A percentile compares a stretch with the other conserved stretches of the same genome.
Evolutionary conservation across 2,329 filamentous ascomycete species (phyloP).

Genomic region (Fusarium nisikadoi): DNA sequence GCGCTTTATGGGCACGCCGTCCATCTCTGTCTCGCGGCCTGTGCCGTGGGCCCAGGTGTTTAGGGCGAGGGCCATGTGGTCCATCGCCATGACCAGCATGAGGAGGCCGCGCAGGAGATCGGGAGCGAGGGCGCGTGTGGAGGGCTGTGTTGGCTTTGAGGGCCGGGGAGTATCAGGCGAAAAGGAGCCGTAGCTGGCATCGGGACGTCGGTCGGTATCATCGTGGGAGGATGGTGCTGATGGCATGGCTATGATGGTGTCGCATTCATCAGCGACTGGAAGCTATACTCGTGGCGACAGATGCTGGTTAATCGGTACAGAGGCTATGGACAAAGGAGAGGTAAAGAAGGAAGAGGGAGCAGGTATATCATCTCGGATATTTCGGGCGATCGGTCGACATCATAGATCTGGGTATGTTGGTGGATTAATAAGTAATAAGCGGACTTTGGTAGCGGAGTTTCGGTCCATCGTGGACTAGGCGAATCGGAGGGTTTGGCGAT

Average conservation of each 20-base stretch:
- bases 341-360: neutral
- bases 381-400: slow-evolving; percentile 29
- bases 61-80: slow-evolving; percentile 54
- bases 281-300: neutral
- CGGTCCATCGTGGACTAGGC: neutral
- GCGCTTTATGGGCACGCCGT: slow-evolving; percentile 47
- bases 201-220: neutral
- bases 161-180: slow-evolving; percentile 17
- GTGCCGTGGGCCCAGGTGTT: slow-evolving; percentile 56
- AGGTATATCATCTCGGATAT: slow-evolving; percentile 9
- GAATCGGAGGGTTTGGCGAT: slow-evolving; percentile 13
- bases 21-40: slow-evolving; percentile 49
- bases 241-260: neutral
- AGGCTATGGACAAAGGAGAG: neutral
- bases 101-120: slow-evolving; percentile 58
- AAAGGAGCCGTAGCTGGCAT: slow-evolving; percentile 13
- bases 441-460: slow-evolving; percentile 20
- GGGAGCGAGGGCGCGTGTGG: slow-evolving; percentile 53
- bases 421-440: slow-evolving; percentile 27
- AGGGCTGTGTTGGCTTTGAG: slow-evolving; percentile 30
- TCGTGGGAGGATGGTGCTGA: slow-evolving; percentile 1
- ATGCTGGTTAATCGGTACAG: neutral
- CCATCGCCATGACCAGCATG: slow-evolving; percentile 58
- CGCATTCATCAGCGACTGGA: neutral
- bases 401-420: neutral